Conservation (phyloP, 345 rosid species). For the Laguncularia racemosa region DNA sequence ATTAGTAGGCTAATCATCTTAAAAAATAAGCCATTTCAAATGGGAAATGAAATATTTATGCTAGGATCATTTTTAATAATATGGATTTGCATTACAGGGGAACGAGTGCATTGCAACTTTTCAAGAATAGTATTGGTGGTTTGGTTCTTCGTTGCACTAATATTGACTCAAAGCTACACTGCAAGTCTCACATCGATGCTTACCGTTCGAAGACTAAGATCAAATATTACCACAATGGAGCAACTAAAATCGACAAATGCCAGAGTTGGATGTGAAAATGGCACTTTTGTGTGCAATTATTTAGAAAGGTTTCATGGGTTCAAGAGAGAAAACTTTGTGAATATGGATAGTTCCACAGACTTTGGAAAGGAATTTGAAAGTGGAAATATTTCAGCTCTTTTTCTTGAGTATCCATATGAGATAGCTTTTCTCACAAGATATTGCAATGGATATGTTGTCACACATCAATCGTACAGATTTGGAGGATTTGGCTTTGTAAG, state of each 20-base stretch:
- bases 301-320: slow-evolving; percentile 24
- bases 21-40: too few relatives aligned
- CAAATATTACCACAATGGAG: slow-evolving; percentile 26
- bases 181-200: slow-evolving; percentile 53
- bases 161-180: slow-evolving; percentile 53
- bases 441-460: slow-evolving; percentile 30
- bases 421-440: slow-evolving; percentile 27
- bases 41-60: too few relatives aligned
- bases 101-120: slow-evolving; percentile 26
- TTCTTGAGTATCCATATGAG: slow-evolving; percentile 47
- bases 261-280: slow-evolving; percentile 40
- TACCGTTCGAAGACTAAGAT: slow-evolving; percentile 31
- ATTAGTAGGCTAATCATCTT: too few relatives aligned
- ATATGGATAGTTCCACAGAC: slow-evolving; percentile 11
- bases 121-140: slow-evolving; percentile 38
- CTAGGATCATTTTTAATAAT: neutral
- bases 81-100: slow-evolving; percentile 25
- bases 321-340: slow-evolving; percentile 11
- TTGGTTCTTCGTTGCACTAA: slow-evolving; percentile 55
- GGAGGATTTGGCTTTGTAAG: slow-evolving; percentile 62
- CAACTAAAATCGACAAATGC: slow-evolving; percentile 19
- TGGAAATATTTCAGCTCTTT: slow-evolving; percentile 29
- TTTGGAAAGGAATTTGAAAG: slow-evolving; percentile 20
- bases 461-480: slow-evolving; percentile 22
- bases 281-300: slow-evolving; percentile 36